Percentiles rank a stretch among this genome's conserved stretches.
phyloP scores from a whole-genome alignment of 768 basidiomycete genomes.

The Termitomyces sp. region DNA sequence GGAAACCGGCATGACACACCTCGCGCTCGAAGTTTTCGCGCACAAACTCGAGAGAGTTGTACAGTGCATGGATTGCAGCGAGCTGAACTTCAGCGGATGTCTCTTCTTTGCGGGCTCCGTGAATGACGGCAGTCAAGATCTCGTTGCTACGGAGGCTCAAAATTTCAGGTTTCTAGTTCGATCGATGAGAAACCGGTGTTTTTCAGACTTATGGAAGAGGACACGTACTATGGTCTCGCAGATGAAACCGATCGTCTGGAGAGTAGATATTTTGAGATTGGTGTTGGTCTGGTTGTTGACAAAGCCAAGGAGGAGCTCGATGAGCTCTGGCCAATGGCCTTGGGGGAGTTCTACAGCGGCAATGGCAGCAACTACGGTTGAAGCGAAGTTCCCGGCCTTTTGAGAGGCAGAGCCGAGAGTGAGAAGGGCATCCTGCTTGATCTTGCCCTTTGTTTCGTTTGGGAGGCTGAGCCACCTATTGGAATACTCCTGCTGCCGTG shows the following conservation, averaged over 20 bases:
- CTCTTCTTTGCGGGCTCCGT: slow-evolving; percentile 96
- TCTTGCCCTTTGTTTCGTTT: slow-evolving; percentile 61
- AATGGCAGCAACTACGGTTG: slow-evolving; percentile 92
- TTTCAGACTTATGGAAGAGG: not conserved
- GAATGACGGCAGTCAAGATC: slow-evolving; percentile 96
- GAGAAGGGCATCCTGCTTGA: slow-evolving; percentile 83
- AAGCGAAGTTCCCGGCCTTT: slow-evolving; percentile 82
- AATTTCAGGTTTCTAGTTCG: slow-evolving; percentile 85
- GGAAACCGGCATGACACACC: slow-evolving; percentile 42
- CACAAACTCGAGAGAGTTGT: slow-evolving; percentile 95
- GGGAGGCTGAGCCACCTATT: slow-evolving; percentile 80
- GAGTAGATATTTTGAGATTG: slow-evolving; percentile 77
- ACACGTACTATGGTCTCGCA: slow-evolving; percentile 90
- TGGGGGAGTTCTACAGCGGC: slow-evolving; percentile 89
- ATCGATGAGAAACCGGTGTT: slow-evolving; percentile 9
- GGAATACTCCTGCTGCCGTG: slow-evolving; percentile 71
- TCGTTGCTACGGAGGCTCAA: slow-evolving; percentile 88
- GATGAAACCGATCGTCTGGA: slow-evolving; percentile 95
- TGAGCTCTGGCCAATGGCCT: slow-evolving; percentile 85
- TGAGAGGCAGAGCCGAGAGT: slow-evolving; percentile 69
- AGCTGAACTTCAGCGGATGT: slow-evolving; percentile 85
- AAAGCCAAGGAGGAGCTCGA: slow-evolving; percentile 83
- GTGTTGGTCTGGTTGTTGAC: slow-evolving; percentile 71
- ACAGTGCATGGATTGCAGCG: slow-evolving; percentile 88
- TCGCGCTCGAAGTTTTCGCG: slow-evolving; percentile 98